Conservation (phyloP, 148 eudicot genomes). For the Silene conica region DNA sequence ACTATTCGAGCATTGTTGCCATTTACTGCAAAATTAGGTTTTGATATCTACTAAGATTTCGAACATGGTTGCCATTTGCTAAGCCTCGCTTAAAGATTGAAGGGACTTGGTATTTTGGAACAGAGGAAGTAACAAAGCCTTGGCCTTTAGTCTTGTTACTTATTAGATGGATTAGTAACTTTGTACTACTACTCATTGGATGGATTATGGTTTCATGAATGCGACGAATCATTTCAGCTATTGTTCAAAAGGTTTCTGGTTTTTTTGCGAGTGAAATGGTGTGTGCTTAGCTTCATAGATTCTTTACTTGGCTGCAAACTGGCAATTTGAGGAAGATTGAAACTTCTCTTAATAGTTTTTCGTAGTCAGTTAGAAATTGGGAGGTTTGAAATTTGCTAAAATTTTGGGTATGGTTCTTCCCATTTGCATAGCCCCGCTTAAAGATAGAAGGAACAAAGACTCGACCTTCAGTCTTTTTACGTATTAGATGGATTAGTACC, state of each 20-base stretch:
- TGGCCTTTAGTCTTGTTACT: too few species aligned
- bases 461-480: too few species aligned
- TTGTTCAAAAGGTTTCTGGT: background rate
- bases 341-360: background rate
- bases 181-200: too few species aligned
- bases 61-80: background rate
- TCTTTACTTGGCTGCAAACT: background rate
- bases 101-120: background rate
- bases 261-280: constrained; percentile 1
- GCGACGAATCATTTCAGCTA: background rate
- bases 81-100: background rate
- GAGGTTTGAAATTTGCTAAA: background rate
- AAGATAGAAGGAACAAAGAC: background rate
- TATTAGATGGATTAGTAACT: too few species aligned
- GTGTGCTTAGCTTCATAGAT: constrained; percentile 9
- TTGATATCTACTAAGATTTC: background rate
- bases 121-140: too few species aligned
- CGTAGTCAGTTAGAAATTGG: background rate
- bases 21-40: background rate
- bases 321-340: background rate
- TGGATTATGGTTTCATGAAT: too few species aligned
- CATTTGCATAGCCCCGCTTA: background rate
- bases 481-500: too few species aligned
- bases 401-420: background rate
- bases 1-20: background rate